Evolutionary conservation across 306 rosid genomes (phyloP).

Genomic region (Rosa persica): DNA sequence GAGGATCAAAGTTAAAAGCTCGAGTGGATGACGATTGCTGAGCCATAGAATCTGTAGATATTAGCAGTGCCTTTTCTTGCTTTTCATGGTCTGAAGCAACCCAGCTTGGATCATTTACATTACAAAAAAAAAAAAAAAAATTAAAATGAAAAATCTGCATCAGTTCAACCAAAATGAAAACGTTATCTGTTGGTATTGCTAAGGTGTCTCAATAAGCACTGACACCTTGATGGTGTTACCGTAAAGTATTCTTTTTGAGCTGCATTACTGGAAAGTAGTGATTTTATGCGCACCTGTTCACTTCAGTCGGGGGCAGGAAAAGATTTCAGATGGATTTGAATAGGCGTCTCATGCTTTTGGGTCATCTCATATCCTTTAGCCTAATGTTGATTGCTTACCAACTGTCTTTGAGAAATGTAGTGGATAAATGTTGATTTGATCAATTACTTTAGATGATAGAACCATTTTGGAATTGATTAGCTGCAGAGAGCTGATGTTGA

Average conservation of each 20-base stretch:
- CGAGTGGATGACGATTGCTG: not conserved
- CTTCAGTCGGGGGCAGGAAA: not conserved
- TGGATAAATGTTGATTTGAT: conserved; percentile 10
- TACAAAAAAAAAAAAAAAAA: not conserved
- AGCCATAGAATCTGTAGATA: not conserved
- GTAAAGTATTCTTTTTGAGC: not conserved
- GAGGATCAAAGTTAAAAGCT: not conserved
- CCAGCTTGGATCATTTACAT: not conserved
- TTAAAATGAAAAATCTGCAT: not conserved
- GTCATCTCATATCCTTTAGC: not conserved
- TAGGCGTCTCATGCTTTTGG: not conserved
- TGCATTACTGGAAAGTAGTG: not conserved
- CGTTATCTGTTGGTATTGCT: not conserved
- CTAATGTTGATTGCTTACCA: not conserved
- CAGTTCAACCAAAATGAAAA: not conserved
- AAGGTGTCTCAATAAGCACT: not conserved
- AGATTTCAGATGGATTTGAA: not conserved
- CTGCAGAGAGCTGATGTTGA: not conserved
- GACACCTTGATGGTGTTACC: not conserved
- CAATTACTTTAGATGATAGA: not conserved
- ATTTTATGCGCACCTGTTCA: not conserved
- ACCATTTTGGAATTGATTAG: conserved; percentile 4
- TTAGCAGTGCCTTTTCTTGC: not conserved
- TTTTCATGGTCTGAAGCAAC: conserved; percentile 5
- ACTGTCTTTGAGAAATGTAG: not conserved